Conservation (phyloP, 1,284 basidiomycete genomes). For the Exsudoporus floridanus region DNA sequence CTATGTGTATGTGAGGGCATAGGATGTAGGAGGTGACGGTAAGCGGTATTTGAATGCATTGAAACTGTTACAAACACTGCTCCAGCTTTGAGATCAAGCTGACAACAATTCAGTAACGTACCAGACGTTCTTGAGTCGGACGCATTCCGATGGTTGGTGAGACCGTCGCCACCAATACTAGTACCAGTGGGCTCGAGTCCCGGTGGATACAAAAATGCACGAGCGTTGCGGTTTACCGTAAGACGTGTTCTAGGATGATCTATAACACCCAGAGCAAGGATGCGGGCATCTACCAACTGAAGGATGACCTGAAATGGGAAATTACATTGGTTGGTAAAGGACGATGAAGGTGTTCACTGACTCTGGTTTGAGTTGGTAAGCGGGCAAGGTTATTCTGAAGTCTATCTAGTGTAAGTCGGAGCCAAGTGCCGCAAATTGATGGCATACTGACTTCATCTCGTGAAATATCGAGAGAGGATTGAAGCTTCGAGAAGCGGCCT, state of each 20-base stretch:
- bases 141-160: not conserved
- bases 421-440: not conserved
- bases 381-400: constrained; percentile 62
- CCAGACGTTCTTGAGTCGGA: constrained; percentile 4
- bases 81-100: not conserved
- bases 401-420: constrained; percentile 35
- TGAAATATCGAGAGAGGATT: constrained; percentile 66
- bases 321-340: constrained; percentile 10
- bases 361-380: constrained; percentile 60
- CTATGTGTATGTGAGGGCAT: constrained; percentile 51
- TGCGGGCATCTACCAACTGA: constrained; percentile 68
- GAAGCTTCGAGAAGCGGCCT: constrained; percentile 63
- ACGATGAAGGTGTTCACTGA: constrained; percentile 33
- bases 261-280: constrained; percentile 67
- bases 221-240: constrained; percentile 64
- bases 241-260: constrained; percentile 55
- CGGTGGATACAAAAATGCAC: constrained; percentile 63
- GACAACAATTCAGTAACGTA: constrained; percentile 1
- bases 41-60: constrained; percentile 19
- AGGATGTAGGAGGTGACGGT: constrained; percentile 53
- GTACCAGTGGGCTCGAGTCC: constrained; percentile 44
- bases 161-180: not conserved
- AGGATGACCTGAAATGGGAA: constrained; percentile 53
- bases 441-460: constrained; percentile 61
- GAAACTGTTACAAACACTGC: constrained; percentile 1